phyloP scores from a whole-genome alignment of 176 grass and related monocot species.

The Aegilops tauschii region DNA sequence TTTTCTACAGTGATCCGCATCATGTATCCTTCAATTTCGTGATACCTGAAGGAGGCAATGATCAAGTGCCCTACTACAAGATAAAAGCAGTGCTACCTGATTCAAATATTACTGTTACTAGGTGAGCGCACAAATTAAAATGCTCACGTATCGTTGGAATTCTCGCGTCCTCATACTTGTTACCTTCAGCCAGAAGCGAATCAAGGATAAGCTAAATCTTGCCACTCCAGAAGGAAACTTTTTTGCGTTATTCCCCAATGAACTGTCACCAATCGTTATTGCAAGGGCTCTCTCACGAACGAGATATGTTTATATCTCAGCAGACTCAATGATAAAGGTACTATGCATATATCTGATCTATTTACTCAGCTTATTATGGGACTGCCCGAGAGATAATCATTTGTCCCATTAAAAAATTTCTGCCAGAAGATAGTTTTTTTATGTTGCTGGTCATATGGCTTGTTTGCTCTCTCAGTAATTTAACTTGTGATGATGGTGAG shows the following conservation, averaged over 20 bases:
- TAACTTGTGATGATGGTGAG: not conserved
- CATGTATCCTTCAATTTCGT: slow-evolving; percentile 81
- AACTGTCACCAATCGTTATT: slow-evolving; percentile 71
- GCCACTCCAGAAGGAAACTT: slow-evolving; percentile 61
- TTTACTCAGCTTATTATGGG: slow-evolving; percentile 16
- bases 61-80: slow-evolving; percentile 59
- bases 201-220: slow-evolving; percentile 66
- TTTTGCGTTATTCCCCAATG: slow-evolving; percentile 39
- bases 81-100: slow-evolving; percentile 77
- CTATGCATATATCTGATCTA: slow-evolving; percentile 3
- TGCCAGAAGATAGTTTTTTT: not conserved
- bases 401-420: not conserved
- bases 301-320: slow-evolving; percentile 67
- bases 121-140: slow-evolving; percentile 42
- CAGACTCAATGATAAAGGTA: slow-evolving; percentile 76
- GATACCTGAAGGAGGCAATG: slow-evolving; percentile 57
- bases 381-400: not conserved
- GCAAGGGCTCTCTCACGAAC: slow-evolving; percentile 43
- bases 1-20: slow-evolving; percentile 65
- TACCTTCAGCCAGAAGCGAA: slow-evolving; percentile 59
- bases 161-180: slow-evolving; percentile 20
- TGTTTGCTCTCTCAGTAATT: not conserved
- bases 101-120: slow-evolving; percentile 68
- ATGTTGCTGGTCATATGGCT: not conserved
- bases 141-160: not conserved